phyloP scores from a whole-genome alignment of 768 basidiomycete genomes.

The Tulasnella calospora region DNA sequence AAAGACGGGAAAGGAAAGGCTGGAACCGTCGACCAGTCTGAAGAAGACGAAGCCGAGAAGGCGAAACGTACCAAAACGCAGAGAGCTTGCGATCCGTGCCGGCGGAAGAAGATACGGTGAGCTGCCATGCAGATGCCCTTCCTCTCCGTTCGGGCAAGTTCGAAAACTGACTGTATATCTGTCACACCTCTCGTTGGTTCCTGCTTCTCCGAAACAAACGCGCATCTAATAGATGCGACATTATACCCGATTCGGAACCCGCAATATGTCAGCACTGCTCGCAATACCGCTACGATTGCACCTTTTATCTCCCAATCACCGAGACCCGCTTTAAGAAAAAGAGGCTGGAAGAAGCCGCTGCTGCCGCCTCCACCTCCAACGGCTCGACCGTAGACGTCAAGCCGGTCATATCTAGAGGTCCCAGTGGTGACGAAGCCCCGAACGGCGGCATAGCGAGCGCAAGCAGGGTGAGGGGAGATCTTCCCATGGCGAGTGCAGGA shows the following conservation, averaged over 20 bases:
- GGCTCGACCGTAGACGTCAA: slow-evolving; percentile 33
- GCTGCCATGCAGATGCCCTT: slow-evolving; percentile 29
- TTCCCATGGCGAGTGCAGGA: not conserved
- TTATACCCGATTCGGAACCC: slow-evolving; percentile 70
- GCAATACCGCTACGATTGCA: slow-evolving; percentile 89
- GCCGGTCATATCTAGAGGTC: not conserved
- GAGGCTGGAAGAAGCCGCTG: slow-evolving; percentile 66
- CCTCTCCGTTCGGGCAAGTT: not conserved
- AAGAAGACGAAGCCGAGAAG: slow-evolving; percentile 45
- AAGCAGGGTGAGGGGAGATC: not conserved
- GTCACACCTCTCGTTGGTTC: not conserved
- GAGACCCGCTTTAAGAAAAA: slow-evolving; percentile 99
- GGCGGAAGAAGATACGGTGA: slow-evolving; percentile 80
- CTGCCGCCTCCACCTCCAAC: slow-evolving; percentile 28
- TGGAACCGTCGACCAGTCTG: not conserved
- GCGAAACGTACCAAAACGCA: slow-evolving; percentile 85
- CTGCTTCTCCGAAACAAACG: not conserved
- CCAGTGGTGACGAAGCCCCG: not conserved
- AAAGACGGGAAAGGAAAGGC: not conserved
- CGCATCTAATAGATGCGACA: slow-evolving; percentile 59
- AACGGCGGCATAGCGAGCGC: not conserved
- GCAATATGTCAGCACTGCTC: slow-evolving; percentile 91
- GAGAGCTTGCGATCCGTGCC: slow-evolving; percentile 87
- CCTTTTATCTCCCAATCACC: slow-evolving; percentile 96
- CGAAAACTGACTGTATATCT: not conserved